These are phyloP conservation scores for Starmerella tilneyi DNA, from an alignment of 805 yeast genomes.

Conservation along the genomic window DNA sequence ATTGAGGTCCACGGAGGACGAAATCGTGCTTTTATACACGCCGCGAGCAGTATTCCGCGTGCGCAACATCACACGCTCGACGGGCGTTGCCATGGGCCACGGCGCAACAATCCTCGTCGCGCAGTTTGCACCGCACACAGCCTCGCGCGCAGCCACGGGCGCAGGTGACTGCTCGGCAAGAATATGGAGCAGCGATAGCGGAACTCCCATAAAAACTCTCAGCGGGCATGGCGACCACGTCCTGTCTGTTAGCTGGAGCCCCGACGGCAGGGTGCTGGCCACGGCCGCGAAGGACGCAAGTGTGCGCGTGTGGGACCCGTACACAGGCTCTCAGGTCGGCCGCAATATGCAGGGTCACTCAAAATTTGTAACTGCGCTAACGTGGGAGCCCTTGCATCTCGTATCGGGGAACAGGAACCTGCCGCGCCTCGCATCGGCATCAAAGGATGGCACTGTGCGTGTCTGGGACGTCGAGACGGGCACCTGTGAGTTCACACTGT, in stretches of 20 bases:
- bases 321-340: constrained; percentile 64
- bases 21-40: constrained; percentile 77
- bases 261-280: constrained; percentile 82
- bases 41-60: constrained; percentile 95
- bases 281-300: constrained; percentile 95
- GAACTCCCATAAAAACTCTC: constrained; percentile 74
- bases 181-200: constrained; percentile 93
- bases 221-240: constrained; percentile 91
- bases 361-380: constrained; percentile 78
- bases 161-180: constrained; percentile 95
- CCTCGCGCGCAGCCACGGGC: constrained; percentile 82
- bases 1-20: constrained; percentile 82
- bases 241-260: constrained; percentile 80
- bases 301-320: constrained; percentile 75
- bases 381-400: constrained; percentile 92
- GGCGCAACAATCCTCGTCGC: constrained; percentile 87
- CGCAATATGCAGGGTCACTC: constrained; percentile 60
- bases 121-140: constrained; percentile 84
- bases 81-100: constrained; percentile 90
- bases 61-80: constrained; percentile 76
- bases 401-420: constrained; percentile 47
- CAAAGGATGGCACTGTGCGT: constrained; percentile 82
- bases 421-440: constrained; percentile 64
- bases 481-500: constrained; percentile 55
- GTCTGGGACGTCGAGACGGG: constrained; percentile 80